Percentiles rank a stretch among this genome's conserved stretches.
Conservation (phyloP, 352 stramenopile species). For the Stramenopiles sp. region DNA sequence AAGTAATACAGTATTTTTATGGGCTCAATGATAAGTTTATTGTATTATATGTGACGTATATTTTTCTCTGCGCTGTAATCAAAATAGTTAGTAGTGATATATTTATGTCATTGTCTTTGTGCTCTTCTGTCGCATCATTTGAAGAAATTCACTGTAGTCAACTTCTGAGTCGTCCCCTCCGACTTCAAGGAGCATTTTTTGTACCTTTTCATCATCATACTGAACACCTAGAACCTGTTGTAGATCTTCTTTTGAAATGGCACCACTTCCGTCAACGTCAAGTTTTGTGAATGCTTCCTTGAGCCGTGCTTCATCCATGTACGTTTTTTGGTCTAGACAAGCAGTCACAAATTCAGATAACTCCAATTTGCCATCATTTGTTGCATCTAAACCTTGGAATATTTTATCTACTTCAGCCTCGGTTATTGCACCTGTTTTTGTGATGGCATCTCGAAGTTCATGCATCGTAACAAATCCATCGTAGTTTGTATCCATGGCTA, state of each 20-base stretch:
- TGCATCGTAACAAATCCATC: neutral
- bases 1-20: no score
- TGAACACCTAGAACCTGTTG: conserved; percentile 43
- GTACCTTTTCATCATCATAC: conserved; percentile 35
- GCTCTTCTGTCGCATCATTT: no score
- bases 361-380: conserved; percentile 41
- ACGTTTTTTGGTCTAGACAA: conserved; percentile 40
- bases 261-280: conserved; percentile 43
- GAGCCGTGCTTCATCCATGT: conserved; percentile 15
- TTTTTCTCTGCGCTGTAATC: no score
- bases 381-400: conserved; percentile 41
- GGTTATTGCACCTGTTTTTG: conserved; percentile 3
- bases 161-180: no score
- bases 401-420: conserved; percentile 23
- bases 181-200: conserved; percentile 45
- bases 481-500: neutral
- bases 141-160: no score
- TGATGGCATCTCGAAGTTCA: neutral
- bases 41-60: no score
- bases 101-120: no score
- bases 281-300: conserved; percentile 18
- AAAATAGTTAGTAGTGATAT: no score
- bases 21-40: no score
- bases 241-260: conserved; percentile 46
- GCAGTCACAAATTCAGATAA: conserved; percentile 79